A percentile compares a stretch with the other conserved stretches of the same genome.
phyloP scores from a whole-genome alignment of 1,284 basidiomycete genomes.

The Puccinia horiana region DNA sequence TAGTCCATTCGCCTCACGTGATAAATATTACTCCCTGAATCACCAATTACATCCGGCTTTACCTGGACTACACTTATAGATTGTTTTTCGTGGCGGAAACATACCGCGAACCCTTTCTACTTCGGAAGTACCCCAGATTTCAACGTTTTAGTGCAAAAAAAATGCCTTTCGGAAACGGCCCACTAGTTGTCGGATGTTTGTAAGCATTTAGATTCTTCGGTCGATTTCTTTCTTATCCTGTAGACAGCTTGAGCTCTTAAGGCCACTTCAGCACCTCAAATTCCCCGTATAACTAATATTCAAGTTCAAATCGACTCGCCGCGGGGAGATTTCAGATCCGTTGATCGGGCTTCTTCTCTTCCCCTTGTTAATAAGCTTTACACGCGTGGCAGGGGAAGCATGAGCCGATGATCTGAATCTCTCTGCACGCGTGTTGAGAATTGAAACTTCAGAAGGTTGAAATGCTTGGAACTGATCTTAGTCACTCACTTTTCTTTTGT shows the following conservation, averaged over 20 bases:
- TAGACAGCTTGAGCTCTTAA: background rate
- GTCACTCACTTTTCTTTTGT: background rate
- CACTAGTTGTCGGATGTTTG: slow-evolving; percentile 15
- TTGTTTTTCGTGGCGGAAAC: background rate
- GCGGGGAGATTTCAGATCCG: background rate
- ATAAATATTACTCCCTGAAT: background rate
- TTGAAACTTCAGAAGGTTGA: background rate
- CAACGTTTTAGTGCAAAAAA: background rate
- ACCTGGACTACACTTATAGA: background rate
- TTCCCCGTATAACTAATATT: background rate
- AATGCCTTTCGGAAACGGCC: slow-evolving; percentile 9
- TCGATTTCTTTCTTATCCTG: background rate
- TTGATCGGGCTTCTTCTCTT: background rate
- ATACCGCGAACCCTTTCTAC: background rate
- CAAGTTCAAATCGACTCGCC: background rate
- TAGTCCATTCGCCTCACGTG: background rate
- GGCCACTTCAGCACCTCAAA: background rate
- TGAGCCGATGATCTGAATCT: background rate
- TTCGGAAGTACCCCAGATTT: slow-evolving; percentile 3
- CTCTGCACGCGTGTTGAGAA: background rate
- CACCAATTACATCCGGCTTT: background rate
- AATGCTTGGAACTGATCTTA: background rate
- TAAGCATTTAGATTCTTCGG: slow-evolving; percentile 12
- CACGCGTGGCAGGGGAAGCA: background rate
- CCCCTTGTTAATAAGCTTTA: background rate